These are phyloP conservation scores for Raffaelea ambrosiae DNA, from an alignment of 2,329 filamentous ascomycete species.

Conservation along the genomic window DNA sequence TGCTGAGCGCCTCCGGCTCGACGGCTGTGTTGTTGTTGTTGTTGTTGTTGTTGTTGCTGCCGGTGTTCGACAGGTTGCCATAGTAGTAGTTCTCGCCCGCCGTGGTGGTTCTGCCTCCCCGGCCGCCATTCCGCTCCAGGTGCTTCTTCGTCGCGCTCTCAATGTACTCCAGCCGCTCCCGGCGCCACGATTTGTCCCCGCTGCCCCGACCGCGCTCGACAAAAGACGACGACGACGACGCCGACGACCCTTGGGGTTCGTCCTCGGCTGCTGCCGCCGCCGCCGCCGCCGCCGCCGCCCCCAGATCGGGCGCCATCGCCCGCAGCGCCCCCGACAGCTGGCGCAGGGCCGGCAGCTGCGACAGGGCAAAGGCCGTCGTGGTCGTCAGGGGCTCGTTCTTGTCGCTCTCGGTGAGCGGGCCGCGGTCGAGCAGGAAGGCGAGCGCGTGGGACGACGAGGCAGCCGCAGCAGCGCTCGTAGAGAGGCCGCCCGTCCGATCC, in stretches of 20 bases:
- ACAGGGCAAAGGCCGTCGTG: slow-evolving; percentile 69
- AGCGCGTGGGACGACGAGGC: slow-evolving; percentile 26
- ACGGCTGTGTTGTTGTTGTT: slow-evolving; percentile 37
- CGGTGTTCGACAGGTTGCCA: no score
- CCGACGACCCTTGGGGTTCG: slow-evolving; percentile 9
- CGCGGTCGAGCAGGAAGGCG: slow-evolving; percentile 49
- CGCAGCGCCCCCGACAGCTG: slow-evolving; percentile 53
- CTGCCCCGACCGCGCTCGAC: slow-evolving; percentile 12
- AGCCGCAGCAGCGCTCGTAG: no score
- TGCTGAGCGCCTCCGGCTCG: slow-evolving; percentile 25
- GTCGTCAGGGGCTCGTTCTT: slow-evolving; percentile 53
- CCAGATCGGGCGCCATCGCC: slow-evolving; percentile 57
- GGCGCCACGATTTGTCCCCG: slow-evolving; percentile 47
- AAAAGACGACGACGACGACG: slow-evolving; percentile 9
- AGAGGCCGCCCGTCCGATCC: no score
- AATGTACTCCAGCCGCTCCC: slow-evolving; percentile 72
- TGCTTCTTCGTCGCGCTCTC: slow-evolving; percentile 71
- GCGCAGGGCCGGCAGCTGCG: slow-evolving; percentile 73
- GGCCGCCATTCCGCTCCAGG: slow-evolving; percentile 52
- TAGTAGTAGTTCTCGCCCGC: no score
- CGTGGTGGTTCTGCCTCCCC: slow-evolving; percentile 29
- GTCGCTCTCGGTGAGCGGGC: slow-evolving; percentile 41
- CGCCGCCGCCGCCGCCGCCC: slow-evolving; percentile 13
- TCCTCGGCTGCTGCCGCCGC: slow-evolving; percentile 16
- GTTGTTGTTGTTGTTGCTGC: neutral